phyloP scores from a whole-genome alignment of 2,329 filamentous ascomycete species.

The Cladophialophora chaetospira region DNA sequence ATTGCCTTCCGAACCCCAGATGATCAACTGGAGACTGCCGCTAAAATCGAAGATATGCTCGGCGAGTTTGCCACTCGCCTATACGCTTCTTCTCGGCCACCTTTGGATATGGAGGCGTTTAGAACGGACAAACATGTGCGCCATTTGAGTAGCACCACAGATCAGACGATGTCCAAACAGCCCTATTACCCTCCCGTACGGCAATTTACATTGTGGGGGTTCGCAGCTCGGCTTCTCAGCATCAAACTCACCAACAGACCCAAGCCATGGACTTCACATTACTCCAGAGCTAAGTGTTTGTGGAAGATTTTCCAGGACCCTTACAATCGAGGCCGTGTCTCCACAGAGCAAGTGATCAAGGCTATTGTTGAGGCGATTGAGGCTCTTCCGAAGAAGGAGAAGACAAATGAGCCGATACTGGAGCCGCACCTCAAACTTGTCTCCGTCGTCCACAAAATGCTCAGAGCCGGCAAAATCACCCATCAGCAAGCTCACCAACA shows the following conservation, averaged over 20 bases:
- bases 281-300: slow-evolving; percentile 69
- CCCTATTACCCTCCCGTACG: slow-evolving; percentile 59
- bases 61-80: slow-evolving; percentile 68
- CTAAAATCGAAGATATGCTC: slow-evolving; percentile 66
- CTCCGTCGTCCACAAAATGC: slow-evolving; percentile 78
- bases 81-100: slow-evolving; percentile 68
- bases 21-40: slow-evolving; percentile 54
- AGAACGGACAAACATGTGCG: slow-evolving; percentile 62
- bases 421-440: slow-evolving; percentile 93
- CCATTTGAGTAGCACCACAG: slow-evolving; percentile 59
- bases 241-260: slow-evolving; percentile 61
- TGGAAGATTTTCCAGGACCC: slow-evolving; percentile 66
- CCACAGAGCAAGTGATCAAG: slow-evolving; percentile 55
- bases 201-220: slow-evolving; percentile 65
- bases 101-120: slow-evolving; percentile 69
- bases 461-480: slow-evolving; percentile 53
- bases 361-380: slow-evolving; percentile 63
- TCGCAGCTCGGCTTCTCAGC: slow-evolving; percentile 63
- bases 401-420: slow-evolving; percentile 71
- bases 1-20: slow-evolving; percentile 61
- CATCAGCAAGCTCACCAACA: slow-evolving; percentile 52
- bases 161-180: slow-evolving; percentile 56
- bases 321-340: slow-evolving; percentile 42
- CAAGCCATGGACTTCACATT: slow-evolving; percentile 67
- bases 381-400: slow-evolving; percentile 62